A percentile compares a stretch with the other conserved stretches of the same genome.
Evolutionary conservation across 257 asterid genomes (phyloP).

Genomic region (Salvia hispanica): DNA sequence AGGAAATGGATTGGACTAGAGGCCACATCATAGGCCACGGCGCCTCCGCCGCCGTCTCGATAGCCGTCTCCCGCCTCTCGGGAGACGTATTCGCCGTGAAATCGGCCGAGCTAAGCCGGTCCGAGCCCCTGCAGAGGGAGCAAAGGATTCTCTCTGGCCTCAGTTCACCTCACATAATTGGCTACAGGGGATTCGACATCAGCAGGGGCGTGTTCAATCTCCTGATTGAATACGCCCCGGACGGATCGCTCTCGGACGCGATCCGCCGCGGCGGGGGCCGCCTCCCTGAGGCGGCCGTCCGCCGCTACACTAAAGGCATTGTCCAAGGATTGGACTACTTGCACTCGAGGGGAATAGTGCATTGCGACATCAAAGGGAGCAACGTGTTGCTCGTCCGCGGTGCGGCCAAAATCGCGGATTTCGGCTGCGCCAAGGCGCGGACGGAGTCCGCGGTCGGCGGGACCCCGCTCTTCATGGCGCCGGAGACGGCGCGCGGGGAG

Average conservation of each 20-base stretch:
- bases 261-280: constrained; percentile 37
- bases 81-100: constrained; percentile 61
- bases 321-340: constrained; percentile 55
- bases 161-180: constrained; percentile 42
- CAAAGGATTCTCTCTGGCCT: constrained; percentile 48
- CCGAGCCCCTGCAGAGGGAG: constrained; percentile 52
- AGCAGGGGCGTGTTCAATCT: constrained; percentile 52
- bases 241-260: constrained; percentile 47
- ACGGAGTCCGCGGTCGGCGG: constrained; percentile 47
- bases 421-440: constrained; percentile 65
- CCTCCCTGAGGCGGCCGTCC: constrained; percentile 41
- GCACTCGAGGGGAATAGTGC: constrained; percentile 68
- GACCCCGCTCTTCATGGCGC: constrained; percentile 84
- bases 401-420: constrained; percentile 62
- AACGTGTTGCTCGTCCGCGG: constrained; percentile 48
- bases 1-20: constrained; percentile 70
- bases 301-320: constrained; percentile 45
- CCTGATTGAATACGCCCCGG: constrained; percentile 53
- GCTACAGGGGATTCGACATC: constrained; percentile 53
- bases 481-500: constrained; percentile 73
- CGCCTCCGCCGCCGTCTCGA: constrained; percentile 64
- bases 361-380: constrained; percentile 76
- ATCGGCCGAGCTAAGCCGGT: constrained; percentile 52
- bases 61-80: constrained; percentile 39
- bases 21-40: constrained; percentile 73